These are phyloP conservation scores for Salix viminalis DNA, from an alignment of 345 rosid genomes.

Conservation along the genomic window DNA sequence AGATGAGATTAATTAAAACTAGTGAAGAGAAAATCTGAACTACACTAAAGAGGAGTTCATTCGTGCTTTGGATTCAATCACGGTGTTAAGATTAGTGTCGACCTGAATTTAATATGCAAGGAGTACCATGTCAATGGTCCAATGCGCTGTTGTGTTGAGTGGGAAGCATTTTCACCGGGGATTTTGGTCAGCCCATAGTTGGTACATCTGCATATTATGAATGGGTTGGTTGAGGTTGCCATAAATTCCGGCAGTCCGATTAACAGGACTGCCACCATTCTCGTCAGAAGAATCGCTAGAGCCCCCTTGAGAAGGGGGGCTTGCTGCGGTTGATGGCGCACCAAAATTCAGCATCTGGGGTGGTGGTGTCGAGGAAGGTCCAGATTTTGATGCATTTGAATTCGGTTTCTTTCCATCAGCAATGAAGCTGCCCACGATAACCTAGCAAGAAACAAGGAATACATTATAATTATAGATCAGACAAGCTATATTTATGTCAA, in stretches of 20 bases:
- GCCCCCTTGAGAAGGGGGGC: constrained; percentile 64
- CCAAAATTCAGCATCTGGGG: constrained; percentile 61
- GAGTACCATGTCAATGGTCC: constrained; percentile 4
- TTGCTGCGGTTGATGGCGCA: constrained; percentile 39
- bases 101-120: constrained; percentile 15
- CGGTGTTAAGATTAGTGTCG: constrained; percentile 20
- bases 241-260: constrained; percentile 37
- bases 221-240: constrained; percentile 38
- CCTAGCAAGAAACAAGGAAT: constrained; percentile 36
- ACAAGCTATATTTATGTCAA: neutral
- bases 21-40: neutral
- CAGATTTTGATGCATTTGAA: constrained; percentile 41
- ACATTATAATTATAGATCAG: neutral
- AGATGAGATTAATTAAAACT: neutral
- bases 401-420: constrained; percentile 54
- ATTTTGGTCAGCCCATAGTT: constrained; percentile 35
- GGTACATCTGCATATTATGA: constrained; percentile 64
- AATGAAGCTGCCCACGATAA: constrained; percentile 85
- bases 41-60: neutral
- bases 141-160: neutral
- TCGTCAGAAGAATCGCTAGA: constrained; percentile 79
- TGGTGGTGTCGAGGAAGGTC: constrained; percentile 41
- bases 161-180: constrained; percentile 8
- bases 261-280: constrained; percentile 54
- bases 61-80: neutral